Percentiles rank a stretch among this genome's conserved stretches.
Conservation (phyloP, 2,329 filamentous ascomycete species). For the Sclerotinia glacialis region DNA sequence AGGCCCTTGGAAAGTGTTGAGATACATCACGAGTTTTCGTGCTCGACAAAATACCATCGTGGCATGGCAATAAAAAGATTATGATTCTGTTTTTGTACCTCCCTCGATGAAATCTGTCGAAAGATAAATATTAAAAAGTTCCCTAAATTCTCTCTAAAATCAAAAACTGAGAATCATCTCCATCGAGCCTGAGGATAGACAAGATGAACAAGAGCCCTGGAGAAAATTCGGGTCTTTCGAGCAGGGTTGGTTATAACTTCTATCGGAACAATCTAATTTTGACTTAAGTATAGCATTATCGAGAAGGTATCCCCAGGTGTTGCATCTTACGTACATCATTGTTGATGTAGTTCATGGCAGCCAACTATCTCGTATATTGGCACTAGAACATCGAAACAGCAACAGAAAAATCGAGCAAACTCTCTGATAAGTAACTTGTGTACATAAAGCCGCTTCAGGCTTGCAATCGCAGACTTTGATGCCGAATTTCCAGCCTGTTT, state of each 20-base stretch:
- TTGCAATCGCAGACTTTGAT: background rate
- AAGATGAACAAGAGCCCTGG: background rate
- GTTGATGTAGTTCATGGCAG: too few species aligned
- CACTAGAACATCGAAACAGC: background rate
- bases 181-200: background rate
- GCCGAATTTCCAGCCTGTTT: background rate
- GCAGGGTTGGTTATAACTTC: background rate
- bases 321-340: too few species aligned
- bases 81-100: too few species aligned
- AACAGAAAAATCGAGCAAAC: background rate
- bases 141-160: background rate
- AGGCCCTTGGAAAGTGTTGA: background rate
- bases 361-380: too few species aligned
- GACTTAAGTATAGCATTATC: background rate
- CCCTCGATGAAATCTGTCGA: too few species aligned
- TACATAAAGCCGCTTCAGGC: background rate
- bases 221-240: background rate
- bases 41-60: background rate
- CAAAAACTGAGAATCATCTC: background rate
- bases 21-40: background rate
- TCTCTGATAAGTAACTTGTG: too few species aligned
- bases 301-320: accelerated
- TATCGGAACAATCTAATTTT: background rate
- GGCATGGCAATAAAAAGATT: background rate
- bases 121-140: background rate